Evolutionary conservation across 2,329 filamentous ascomycete genomes (phyloP), one percentile per base, ranked within the genome.

Genomic region (Aspergillus alliaceus): DNA sequence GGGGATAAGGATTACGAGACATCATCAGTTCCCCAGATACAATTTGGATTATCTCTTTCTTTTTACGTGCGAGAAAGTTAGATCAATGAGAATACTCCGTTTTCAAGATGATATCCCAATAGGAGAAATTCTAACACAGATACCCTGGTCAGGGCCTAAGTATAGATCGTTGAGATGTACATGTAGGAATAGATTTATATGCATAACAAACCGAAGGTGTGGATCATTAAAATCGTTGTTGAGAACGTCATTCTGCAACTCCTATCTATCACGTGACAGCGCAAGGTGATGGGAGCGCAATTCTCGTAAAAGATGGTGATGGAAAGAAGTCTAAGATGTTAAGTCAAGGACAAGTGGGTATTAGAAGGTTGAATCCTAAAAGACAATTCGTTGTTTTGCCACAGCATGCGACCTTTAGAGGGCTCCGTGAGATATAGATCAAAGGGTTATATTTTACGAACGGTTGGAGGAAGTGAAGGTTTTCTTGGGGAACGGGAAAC

Each of bases 401-500:
- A n/a, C 27, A 20, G 27, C 44, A 48, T 48, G 27, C 27, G 32
- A 48, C 20, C 24, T 31, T n/a, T 48, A 18, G 27, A 22, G 7
- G 4, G 44, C 25, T 48, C n/a, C 22, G 3, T 22, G 24, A n/a
- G 24, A 18, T 44, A 29, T 32, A 32, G 18, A 14, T 32, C 29
- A 18, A 22, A 22, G 22, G 5, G 9, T 22, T 11, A 22, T 37
- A 50, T 39, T 58, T 66, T 69, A 71, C 42, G 66, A 67, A 52
- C 65, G 66, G 39, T 66, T 65, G 59, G 78, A 79, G 62, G 82
- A 72, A 67, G 82, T 76, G 78, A 91, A 93, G 64, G 85, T 80
- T 78, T 93, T 86, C 84, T 93, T 93, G 70, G 90, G 90, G 82
- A 86, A 90, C 66, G 90, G 90, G 81, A 86, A 93, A 66, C 90